A percentile compares a stretch with the other conserved stretches of the same genome.
Evolutionary conservation across 2,329 filamentous ascomycete genomes (phyloP).

Genomic region (Sphaerulina musiva): DNA sequence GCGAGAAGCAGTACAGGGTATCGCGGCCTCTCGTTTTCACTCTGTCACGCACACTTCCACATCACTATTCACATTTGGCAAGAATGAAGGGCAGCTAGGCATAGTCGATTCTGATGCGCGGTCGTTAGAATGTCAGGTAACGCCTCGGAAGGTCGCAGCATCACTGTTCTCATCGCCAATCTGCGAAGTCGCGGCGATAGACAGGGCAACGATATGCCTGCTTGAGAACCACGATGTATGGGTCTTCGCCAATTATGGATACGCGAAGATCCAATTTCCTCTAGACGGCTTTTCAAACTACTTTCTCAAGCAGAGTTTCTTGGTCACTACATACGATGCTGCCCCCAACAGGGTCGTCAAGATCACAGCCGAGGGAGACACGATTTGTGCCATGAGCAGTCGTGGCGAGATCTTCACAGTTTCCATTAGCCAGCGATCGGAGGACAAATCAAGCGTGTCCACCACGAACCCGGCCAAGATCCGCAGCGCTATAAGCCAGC

Average conservation of each 20-base stretch:
- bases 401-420: constrained; percentile 86
- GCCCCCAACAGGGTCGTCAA: constrained; percentile 63
- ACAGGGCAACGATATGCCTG: constrained; percentile 78
- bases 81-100: constrained; percentile 88
- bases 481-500: constrained; percentile 68
- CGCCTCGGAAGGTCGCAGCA: constrained; percentile 79
- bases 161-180: constrained; percentile 71
- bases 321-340: constrained; percentile 59
- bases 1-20: constrained; percentile 71
- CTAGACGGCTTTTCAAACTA: constrained; percentile 66
- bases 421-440: constrained; percentile 61
- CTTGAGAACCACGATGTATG: constrained; percentile 83
- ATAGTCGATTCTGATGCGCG: constrained; percentile 92
- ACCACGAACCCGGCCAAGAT: constrained; percentile 93
- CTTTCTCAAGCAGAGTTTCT: constrained; percentile 59
- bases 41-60: constrained; percentile 79
- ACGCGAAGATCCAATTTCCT: constrained; percentile 82
- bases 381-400: constrained; percentile 78
- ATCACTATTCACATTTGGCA: constrained; percentile 87
- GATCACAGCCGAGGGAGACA: constrained; percentile 80
- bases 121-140: constrained; percentile 74
- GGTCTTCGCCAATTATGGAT: constrained; percentile 93
- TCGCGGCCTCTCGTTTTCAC: constrained; percentile 84
- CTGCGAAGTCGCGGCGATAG: constrained; percentile 75
- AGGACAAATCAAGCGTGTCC: constrained; percentile 58